Evolutionary conservation across 2,329 filamentous ascomycete species (phyloP).

Genomic region (Coniochaeta hoffmannii): DNA sequence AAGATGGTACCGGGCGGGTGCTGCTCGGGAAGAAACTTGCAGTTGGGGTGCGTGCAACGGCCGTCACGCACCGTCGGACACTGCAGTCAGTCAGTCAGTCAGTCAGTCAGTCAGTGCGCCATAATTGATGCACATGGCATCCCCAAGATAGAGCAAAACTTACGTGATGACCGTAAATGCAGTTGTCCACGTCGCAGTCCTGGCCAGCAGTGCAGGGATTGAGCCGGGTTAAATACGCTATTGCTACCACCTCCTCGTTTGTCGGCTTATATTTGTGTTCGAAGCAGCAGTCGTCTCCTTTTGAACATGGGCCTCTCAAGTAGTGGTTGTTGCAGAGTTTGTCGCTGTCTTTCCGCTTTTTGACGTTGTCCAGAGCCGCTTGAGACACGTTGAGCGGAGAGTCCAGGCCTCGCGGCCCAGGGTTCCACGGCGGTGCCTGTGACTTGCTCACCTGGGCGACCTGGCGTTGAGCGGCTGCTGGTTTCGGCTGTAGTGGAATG

Average conservation of each 20-base stretch:
- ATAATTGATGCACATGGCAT: neutral
- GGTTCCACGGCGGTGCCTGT: conserved; percentile 38
- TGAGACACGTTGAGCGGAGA: conserved; percentile 38
- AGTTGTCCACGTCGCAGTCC: conserved; percentile 48
- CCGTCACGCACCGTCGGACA: conserved; percentile 46
- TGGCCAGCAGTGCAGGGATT: conserved; percentile 53
- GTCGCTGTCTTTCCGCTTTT: conserved; percentile 44
- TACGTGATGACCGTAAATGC: conserved; percentile 58
- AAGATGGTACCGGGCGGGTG: conserved; percentile 53
- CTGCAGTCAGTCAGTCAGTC: conserved; percentile 22
- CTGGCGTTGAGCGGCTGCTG: conserved; percentile 12
- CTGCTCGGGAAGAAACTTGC: conserved; percentile 44
- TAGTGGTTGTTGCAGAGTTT: conserved; percentile 59
- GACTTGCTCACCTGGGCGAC: conserved; percentile 16
- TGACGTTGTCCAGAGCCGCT: conserved; percentile 43
- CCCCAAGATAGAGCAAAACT: conserved; percentile 18
- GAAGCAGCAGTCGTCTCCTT: conserved; percentile 47
- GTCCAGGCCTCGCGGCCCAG: conserved; percentile 48
- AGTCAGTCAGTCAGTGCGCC: conserved; percentile 3
- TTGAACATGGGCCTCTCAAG: conserved; percentile 48
- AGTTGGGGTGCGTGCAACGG: conserved; percentile 44
- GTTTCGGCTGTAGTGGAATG: conserved; percentile 17
- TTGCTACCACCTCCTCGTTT: conserved; percentile 47
- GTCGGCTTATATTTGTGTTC: conserved; percentile 47
- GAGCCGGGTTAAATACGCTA: conserved; percentile 46